Base-by-base conservation (phyloP, 2,329 filamentous ascomycete genomes). In the Exophiala oligosperma region DNA sequence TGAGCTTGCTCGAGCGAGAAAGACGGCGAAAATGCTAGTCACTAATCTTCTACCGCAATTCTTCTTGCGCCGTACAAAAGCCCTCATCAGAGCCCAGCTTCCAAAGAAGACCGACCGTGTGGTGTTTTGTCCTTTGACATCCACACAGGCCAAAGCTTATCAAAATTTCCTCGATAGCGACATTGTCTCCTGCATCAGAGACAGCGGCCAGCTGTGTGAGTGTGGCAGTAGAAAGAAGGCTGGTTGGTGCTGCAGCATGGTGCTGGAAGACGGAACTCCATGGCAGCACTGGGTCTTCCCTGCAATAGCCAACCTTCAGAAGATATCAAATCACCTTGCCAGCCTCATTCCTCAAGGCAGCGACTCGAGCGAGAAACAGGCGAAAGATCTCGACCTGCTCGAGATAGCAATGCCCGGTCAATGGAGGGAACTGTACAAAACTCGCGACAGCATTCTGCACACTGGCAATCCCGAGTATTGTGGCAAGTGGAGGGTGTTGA, bases 31-130 rank as follows among this genome's bases (percentile, higher is more conserved):
- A 66, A 90, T 92, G 65, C 83, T 99, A 2, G 91, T 93, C 0
- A 80, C 92, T 37, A 95, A 96, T 57, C 83, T 99, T 0, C 80
- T 99, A 2, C 94, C 94, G 0, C 84, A 86, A 12, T 95, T 96
- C 72, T 97, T 99, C 67, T 80, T 97, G 1, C 88, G 94, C 1
- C 86, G 94, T 2, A 94, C 96, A 84, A 99, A 99, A 77, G 87
- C 87, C 0, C 78, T 97, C 14, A 96, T 99, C 60, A 91, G 92
- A 0, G 80, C 96, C 68, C 93, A 99, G 70, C 79, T 99, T 6
- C 94, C 94, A 0, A 96, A 92, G 74, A 99, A 99, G 79, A 92
- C 85, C 35, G 94, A 99, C 71, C 86, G 88, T 54, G 92, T 97
- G 0, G 91, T 97, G 3, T 99, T 99, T 70, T 99, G 94, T 66